Percentiles rank a stretch among this genome's conserved stretches.
Evolutionary conservation across 495 filamentous ascomycete genomes (phyloP).

Genomic region (Aspergillus olivimuriae): DNA sequence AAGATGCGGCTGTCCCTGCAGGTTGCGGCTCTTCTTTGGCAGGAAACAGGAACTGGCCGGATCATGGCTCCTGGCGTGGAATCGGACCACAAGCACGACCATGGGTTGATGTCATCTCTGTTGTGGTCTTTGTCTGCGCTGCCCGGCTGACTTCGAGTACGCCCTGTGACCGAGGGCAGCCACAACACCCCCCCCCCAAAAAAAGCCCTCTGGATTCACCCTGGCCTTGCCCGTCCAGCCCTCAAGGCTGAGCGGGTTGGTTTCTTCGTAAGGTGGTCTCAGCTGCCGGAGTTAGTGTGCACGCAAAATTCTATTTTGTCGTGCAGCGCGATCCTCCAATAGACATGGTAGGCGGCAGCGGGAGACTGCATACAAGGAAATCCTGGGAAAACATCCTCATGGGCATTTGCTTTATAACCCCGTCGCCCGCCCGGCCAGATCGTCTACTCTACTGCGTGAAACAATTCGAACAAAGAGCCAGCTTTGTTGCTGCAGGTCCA

Average conservation of each 20-base stretch:
- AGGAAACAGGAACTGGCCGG: not conserved
- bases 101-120: not conserved
- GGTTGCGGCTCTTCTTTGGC: not conserved
- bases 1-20: not conserved
- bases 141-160: slow-evolving; percentile 22
- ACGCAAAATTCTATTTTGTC: not conserved
- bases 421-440: not conserved
- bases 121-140: not conserved
- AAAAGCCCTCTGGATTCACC: not conserved
- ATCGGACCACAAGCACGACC: not conserved
- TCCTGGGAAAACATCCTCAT: not conserved
- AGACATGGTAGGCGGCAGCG: not conserved
- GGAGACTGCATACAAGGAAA: not conserved
- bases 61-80: not conserved
- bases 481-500: not conserved
- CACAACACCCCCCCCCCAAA: slow-evolving; percentile 4
- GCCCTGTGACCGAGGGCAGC: slow-evolving; percentile 19
- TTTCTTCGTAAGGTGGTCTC: too few species aligned
- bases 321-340: not conserved
- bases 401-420: not conserved
- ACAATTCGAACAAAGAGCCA: not conserved
- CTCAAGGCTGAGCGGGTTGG: too few species aligned
- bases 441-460: not conserved
- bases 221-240: not conserved
- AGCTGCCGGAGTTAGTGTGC: not conserved